Base-by-base conservation (phyloP, 2,329 filamentous ascomycete species). In the Zopfia rhizophila region DNA sequence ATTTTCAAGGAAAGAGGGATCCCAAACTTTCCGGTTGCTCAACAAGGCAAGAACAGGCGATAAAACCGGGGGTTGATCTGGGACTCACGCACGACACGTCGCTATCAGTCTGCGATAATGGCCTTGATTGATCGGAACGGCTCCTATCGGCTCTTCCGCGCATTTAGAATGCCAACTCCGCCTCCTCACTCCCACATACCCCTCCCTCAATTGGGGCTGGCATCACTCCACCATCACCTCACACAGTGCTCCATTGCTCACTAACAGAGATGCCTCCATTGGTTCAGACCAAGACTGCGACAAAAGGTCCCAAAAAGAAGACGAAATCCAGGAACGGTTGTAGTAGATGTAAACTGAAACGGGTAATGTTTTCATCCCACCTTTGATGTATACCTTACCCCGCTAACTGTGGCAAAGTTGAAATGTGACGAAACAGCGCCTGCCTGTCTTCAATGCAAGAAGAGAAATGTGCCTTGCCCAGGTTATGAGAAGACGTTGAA, bases 401-500 rank as follows among this genome's bases (percentile, higher is more conserved):
- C 35, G 49, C 58, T 69, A 40, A 69, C 54, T 12, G 28, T 23
- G 24, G n/a, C 11, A 27, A 30, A 72, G 70, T 60, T 73, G 45
- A 77, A 77, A 60, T 78, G 75, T 41, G 75, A 77, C 43, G 75
- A 77, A 51, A 72, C 70, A 10, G 68, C 70, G 17, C 72, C 72
- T 12, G 59, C 61, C 6, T 79, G 76, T 52, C 58, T 70, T 22
- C 74, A 76, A 45, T 79, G 76, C 58, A 66, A 67, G 37, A 73
- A 71, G 39, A 68, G 72, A 19, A 72, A 72, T 22, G 65, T 72
- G n/a, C 48, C 65, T 18, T 79, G 76, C 48, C 76, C 76, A 22
- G 76, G 76, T 5, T 78, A 77, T 38, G 71, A 72, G 54, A 75
- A 76, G 58, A 72, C 71, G 37, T 56, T 78, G 31, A 75, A 75